Evolutionary conservation across 2,329 filamentous ascomycete species (phyloP).

Genomic region (Colletotrichum sublineola): DNA sequence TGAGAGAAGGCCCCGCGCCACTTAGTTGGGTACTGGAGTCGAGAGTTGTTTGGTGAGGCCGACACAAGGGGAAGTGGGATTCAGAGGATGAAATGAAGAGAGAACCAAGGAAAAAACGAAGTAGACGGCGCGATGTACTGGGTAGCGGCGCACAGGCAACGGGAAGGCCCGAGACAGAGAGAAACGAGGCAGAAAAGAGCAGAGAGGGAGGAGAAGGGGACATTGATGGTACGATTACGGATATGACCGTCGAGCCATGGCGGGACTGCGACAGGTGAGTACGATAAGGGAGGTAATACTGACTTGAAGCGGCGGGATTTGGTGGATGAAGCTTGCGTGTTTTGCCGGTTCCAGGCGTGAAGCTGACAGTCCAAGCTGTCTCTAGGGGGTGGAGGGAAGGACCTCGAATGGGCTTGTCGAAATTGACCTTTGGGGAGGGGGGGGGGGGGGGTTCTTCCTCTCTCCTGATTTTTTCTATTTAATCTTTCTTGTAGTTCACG

Average conservation of each 20-base stretch:
- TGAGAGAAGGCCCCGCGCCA: constrained; percentile 12
- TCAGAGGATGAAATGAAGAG: background rate
- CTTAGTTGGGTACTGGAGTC: constrained; percentile 6
- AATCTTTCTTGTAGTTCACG: constrained; percentile 15
- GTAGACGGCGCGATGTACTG: background rate
- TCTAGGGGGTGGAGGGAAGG: background rate
- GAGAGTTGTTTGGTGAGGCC: constrained; percentile 3
- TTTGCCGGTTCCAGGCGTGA: constrained; percentile 13
- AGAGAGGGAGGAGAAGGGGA: background rate
- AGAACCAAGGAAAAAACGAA: background rate
- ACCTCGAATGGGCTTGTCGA: constrained; percentile 2
- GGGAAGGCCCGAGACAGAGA: background rate
- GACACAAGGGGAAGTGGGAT: background rate
- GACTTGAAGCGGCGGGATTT: constrained; percentile 9
- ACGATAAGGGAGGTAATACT: constrained; percentile 5
- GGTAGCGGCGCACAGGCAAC: background rate
- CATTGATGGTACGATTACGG: constrained; percentile 11
- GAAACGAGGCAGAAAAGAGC: background rate
- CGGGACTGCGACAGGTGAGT: background rate
- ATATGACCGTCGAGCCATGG: constrained; percentile 21
- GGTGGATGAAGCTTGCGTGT: background rate
- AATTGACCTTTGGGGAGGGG: background rate
- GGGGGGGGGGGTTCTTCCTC: background rate
- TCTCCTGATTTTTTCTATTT: background rate
- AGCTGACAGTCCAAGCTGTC: constrained; percentile 23